Conservation (phyloP, 169 alveolate genomes). For the Plasmodium cynomolgi region DNA sequence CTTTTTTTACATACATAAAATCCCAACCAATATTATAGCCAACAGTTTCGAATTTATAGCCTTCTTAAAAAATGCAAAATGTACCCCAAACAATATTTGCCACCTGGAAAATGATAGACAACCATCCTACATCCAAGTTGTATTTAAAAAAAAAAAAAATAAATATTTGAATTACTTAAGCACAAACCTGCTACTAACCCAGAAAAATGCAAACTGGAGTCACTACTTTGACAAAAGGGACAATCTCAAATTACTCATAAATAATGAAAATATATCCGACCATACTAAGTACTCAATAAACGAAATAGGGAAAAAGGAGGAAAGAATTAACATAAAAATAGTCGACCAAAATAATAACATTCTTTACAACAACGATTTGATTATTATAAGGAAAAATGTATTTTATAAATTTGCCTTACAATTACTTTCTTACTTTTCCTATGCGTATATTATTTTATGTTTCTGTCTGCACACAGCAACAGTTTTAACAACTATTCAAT, state of each 20-base stretch:
- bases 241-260: conserved; percentile 10
- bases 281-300: conserved; percentile 6
- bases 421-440: conserved; percentile 32
- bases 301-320: conserved; percentile 34
- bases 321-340: conserved; percentile 39
- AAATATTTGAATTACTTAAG: neutral
- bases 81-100: conserved; percentile 29
- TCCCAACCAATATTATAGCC: conserved; percentile 26
- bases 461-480: conserved; percentile 2
- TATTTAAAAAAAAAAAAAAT: conserved; percentile 23
- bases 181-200: conserved; percentile 7
- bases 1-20: conserved; percentile 27
- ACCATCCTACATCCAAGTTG: conserved; percentile 27
- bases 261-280: conserved; percentile 10
- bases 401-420: conserved; percentile 9
- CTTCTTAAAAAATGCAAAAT: conserved; percentile 26
- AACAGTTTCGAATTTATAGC: conserved; percentile 16
- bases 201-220: neutral
- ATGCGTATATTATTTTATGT: conserved; percentile 13
- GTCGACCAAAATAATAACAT: neutral
- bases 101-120: conserved; percentile 1
- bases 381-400: conserved; percentile 37
- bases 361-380: conserved; percentile 3
- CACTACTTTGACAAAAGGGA: neutral
- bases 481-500: conserved; percentile 16